Evolutionary conservation across 202 grass and related monocot species (phyloP), one percentile per base, ranked within the genome.

Genomic region (Schoenoplectus triqueter): DNA sequence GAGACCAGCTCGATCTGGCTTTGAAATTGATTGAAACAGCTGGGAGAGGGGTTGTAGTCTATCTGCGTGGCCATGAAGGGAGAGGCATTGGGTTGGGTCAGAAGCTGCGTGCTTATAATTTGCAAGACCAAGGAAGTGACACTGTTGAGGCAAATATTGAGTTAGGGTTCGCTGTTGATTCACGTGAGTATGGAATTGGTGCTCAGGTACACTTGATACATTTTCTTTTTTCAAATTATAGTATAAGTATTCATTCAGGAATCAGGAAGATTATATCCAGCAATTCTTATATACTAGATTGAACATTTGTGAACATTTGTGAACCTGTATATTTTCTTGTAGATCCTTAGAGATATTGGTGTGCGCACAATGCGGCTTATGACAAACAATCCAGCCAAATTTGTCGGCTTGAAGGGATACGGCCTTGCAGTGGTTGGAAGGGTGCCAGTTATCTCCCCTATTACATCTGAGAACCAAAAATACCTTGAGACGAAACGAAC

Each of bases 401-500:
- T 98, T 81, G 70, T 98, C 1, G 96, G 96, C 56, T 90, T 98
- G 47, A 98, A 95, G 67, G 91, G 96, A 17, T 95, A 95, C 60
- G 96, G 96, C 3, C 93, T 98, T 71, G 96, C 96, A 21, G 90
- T 95, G 10, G 93, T 98, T 66, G 91, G 93, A 47, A 88, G 91
- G 68, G 91, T 98, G 44, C 96, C 96, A 39, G 91, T 95, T 21
- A 91, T 98, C 2, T 95, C 89, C 3, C 93, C 96, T 48, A 88
- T 98, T 65, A 98, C 96, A 50, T 81, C 89, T 85, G 96, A 98
- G 85, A 98, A 98, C 88, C 83, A 94, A 84, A 98, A 41, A 42
- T 98, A 98, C 48, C 86, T 98, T n/a, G 95, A 98, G 87, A 95
- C 95, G 2, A 98, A 98, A 88, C 66, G 95, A 64, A 98, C 91